Evolutionary conservation across 1,139 yeast genomes (phyloP).

Genomic region (Magnusiomyces sp.): DNA sequence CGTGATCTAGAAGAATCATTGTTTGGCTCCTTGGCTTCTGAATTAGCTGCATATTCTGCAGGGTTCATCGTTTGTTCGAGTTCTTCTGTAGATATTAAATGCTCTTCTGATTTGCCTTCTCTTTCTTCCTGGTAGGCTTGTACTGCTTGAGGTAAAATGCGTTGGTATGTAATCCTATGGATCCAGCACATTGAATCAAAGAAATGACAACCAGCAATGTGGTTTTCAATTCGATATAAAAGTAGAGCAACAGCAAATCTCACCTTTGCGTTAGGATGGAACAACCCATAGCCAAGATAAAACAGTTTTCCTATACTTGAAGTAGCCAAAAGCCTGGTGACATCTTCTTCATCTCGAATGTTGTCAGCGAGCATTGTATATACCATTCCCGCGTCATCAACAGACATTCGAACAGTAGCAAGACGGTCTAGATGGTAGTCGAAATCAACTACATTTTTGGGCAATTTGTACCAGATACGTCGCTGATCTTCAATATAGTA

Average conservation of each 20-base stretch:
- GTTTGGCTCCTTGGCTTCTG: too few species aligned
- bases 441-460: conserved; percentile 27
- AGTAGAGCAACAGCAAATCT: conserved; percentile 26
- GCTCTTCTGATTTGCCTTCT: too few species aligned
- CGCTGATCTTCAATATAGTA: conserved; percentile 23
- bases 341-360: conserved; percentile 27
- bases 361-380: conserved; percentile 23
- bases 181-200: conserved; percentile 24
- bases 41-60: too few species aligned
- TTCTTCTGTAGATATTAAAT: too few species aligned
- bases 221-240: conserved; percentile 27
- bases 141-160: conserved; percentile 16
- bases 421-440: conserved; percentile 30
- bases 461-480: conserved; percentile 20
- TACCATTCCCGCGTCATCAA: conserved; percentile 27
- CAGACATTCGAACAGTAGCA: conserved; percentile 22
- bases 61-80: too few species aligned
- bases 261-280: conserved; percentile 28
- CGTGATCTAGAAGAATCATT: too few species aligned
- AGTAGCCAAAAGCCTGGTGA: conserved; percentile 28
- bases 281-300: conserved; percentile 30
- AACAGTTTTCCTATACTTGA: conserved; percentile 19
- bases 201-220: conserved; percentile 28
- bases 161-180: conserved; percentile 26
- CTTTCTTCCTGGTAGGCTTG: too few species aligned